Percentiles rank a stretch among this genome's conserved stretches.
Conservation (phyloP, 2,329 filamentous ascomycete species). For the Arachnopeziza araneosa region DNA sequence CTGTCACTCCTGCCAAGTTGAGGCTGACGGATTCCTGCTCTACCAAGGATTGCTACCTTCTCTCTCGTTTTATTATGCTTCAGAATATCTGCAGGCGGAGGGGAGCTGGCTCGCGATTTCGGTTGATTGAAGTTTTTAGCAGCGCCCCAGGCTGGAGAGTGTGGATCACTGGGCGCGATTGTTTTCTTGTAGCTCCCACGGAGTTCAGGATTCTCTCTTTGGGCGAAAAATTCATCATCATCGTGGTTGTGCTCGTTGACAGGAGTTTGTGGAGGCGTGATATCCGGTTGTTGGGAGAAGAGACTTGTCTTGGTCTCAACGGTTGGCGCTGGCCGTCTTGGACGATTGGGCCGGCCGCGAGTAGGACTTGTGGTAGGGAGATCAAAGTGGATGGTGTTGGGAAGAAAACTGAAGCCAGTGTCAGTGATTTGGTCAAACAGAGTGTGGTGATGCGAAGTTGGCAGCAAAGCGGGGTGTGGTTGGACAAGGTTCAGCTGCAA, state of each 20-base stretch:
- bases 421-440: conserved; percentile 7
- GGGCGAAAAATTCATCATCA: conserved; percentile 48
- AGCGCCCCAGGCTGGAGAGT: conserved; percentile 69
- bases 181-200: conserved; percentile 49
- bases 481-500: not conserved
- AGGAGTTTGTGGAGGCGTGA: conserved; percentile 31
- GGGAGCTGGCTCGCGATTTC: conserved; percentile 64
- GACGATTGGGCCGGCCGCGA: conserved; percentile 15
- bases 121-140: conserved; percentile 52
- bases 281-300: conserved; percentile 25
- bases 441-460: not conserved
- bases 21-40: conserved; percentile 53
- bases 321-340: conserved; percentile 37
- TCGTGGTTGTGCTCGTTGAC: conserved; percentile 34
- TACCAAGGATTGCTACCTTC: conserved; percentile 53
- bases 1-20: conserved; percentile 51
- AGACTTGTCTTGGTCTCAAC: conserved; percentile 46
- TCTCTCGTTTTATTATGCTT: conserved; percentile 55
- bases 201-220: conserved; percentile 46
- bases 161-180: conserved; percentile 64
- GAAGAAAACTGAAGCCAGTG: conserved; percentile 63
- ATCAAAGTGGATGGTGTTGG: conserved; percentile 86
- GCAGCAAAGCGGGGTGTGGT: not conserved
- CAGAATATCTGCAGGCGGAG: conserved; percentile 70
- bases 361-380: conserved; percentile 48